A percentile compares a stretch with the other conserved stretches of the same genome.
phyloP scores from a whole-genome alignment of 2,329 filamentous ascomycete genomes.

The Pseudogymnoascus sp. region DNA sequence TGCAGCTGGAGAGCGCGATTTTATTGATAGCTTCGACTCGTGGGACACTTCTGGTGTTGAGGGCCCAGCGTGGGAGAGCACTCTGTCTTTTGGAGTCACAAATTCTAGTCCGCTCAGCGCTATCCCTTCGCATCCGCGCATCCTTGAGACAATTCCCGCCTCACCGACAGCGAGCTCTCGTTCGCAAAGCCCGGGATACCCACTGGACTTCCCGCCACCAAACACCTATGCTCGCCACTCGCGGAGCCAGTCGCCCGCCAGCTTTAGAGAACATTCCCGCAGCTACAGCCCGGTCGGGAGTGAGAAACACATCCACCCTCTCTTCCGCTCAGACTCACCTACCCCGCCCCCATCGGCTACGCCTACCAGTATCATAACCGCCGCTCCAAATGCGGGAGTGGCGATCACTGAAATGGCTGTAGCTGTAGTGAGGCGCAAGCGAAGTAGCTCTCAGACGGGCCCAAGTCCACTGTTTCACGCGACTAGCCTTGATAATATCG shows the following conservation, averaged over 20 bases:
- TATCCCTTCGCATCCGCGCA: slow-evolving; percentile 36
- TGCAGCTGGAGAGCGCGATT: slow-evolving; percentile 18
- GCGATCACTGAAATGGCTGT: slow-evolving; percentile 50
- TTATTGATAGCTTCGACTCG: slow-evolving; percentile 57
- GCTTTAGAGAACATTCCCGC: slow-evolving; percentile 15
- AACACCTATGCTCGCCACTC: slow-evolving; percentile 27
- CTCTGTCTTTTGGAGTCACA: slow-evolving; percentile 45
- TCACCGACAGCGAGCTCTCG: slow-evolving; percentile 54
- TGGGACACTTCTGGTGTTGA: slow-evolving; percentile 69
- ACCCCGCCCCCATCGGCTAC: slow-evolving; percentile 58
- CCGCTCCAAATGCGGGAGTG: slow-evolving; percentile 61
- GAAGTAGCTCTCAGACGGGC: slow-evolving; percentile 46
- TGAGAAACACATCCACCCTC: slow-evolving; percentile 68
- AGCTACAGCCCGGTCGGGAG: slow-evolving; percentile 29
- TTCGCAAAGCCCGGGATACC: slow-evolving; percentile 55
- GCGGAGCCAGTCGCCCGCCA: slow-evolving; percentile 26
- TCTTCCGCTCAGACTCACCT: slow-evolving; percentile 68
- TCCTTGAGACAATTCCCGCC: slow-evolving; percentile 65
- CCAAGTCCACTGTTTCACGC: slow-evolving; percentile 45
- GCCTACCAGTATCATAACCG: slow-evolving; percentile 63
- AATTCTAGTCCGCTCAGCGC: slow-evolving; percentile 28
- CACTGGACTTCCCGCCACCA: slow-evolving; percentile 48
- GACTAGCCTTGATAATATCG: slow-evolving; percentile 41
- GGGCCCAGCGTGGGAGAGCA: slow-evolving; percentile 47
- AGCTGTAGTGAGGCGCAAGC: slow-evolving; percentile 47